Conservation (phyloP, 106 monocot species). For the Dioscorea zingiberensis region DNA sequence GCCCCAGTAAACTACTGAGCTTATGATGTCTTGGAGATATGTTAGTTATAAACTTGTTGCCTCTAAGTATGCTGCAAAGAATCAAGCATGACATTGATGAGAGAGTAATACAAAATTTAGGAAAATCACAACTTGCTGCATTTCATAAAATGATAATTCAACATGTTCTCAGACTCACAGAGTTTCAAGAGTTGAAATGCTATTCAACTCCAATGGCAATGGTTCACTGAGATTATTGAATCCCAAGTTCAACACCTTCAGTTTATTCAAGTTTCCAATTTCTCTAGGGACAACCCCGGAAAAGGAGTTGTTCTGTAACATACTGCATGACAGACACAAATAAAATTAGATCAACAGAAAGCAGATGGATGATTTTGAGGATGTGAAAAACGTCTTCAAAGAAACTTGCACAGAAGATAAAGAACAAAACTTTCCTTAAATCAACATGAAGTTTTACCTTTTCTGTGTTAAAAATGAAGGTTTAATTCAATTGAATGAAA, state of each 20-base stretch:
- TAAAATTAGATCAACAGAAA: too few relatives aligned
- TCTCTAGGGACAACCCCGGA: slow-evolving; percentile 40
- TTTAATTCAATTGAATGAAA: too few relatives aligned
- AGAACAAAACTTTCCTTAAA: too few relatives aligned
- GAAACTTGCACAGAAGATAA: too few relatives aligned
- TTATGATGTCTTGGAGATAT: too few relatives aligned
- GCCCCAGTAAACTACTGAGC: slow-evolving; percentile 13
- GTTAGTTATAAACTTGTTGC: slow-evolving; percentile 23
- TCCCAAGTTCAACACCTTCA: slow-evolving; percentile 44
- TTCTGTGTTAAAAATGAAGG: too few relatives aligned
- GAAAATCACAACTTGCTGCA: neutral
- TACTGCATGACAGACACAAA: slow-evolving; percentile 10
- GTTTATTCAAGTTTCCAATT: slow-evolving; percentile 22
- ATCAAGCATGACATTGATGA: too few relatives aligned
- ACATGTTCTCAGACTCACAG: slow-evolving; percentile 28
- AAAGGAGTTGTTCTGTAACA: slow-evolving; percentile 54
- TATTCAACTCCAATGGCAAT: slow-evolving; percentile 23
- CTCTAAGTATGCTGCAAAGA: slow-evolving; percentile 15
- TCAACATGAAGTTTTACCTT: too few relatives aligned
- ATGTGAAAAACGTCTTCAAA: too few relatives aligned
- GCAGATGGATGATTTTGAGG: too few relatives aligned
- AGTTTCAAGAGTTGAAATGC: slow-evolving; percentile 18
- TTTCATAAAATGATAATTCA: neutral
- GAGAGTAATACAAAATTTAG: too few relatives aligned
- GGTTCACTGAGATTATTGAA: slow-evolving; percentile 43